A percentile compares a stretch with the other conserved stretches of the same genome.
These are phyloP conservation scores for Pyrrhoderma lamaoense DNA, from an alignment of 1,284 basidiomycete species.

Conservation along the genomic window DNA sequence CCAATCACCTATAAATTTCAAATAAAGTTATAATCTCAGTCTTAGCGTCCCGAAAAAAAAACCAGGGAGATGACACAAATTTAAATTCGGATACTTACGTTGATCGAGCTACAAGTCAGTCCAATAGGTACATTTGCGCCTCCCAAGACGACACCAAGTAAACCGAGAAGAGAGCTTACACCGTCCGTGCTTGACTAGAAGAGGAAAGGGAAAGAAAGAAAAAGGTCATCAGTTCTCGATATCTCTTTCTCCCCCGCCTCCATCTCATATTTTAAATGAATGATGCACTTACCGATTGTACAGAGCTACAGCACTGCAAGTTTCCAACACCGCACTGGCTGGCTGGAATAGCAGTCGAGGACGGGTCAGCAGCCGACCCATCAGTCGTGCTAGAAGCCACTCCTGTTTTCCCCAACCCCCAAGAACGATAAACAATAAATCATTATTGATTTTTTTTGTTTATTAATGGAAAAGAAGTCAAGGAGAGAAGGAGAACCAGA, in stretches of 20 bases:
- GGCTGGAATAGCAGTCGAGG: neutral
- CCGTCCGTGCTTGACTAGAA: conserved; percentile 12
- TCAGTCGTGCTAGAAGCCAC: neutral
- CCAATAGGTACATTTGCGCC: conserved; percentile 3
- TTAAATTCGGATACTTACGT: conserved; percentile 17
- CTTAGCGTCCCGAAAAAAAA: neutral
- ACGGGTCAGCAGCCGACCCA: neutral
- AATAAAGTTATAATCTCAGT: neutral
- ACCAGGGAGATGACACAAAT: neutral
- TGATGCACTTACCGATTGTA: conserved; percentile 11
- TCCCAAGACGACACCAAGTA: conserved; percentile 1
- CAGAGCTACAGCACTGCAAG: conserved; percentile 16
- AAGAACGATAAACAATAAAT: no score
- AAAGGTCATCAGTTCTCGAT: neutral
- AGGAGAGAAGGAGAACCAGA: no score
- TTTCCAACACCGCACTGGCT: conserved; percentile 17
- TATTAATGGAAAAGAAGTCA: neutral
- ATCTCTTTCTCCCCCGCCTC: no score
- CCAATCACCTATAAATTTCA: conserved; percentile 8
- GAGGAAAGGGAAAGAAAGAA: neutral
- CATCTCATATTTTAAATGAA: no score
- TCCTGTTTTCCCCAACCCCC: neutral
- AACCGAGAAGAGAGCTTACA: neutral
- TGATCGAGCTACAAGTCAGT: conserved; percentile 12
- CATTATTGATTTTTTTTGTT: neutral